These are phyloP conservation scores for Pluteus cervinus DNA, from an alignment of 768 basidiomycete genomes.

Conservation along the genomic window DNA sequence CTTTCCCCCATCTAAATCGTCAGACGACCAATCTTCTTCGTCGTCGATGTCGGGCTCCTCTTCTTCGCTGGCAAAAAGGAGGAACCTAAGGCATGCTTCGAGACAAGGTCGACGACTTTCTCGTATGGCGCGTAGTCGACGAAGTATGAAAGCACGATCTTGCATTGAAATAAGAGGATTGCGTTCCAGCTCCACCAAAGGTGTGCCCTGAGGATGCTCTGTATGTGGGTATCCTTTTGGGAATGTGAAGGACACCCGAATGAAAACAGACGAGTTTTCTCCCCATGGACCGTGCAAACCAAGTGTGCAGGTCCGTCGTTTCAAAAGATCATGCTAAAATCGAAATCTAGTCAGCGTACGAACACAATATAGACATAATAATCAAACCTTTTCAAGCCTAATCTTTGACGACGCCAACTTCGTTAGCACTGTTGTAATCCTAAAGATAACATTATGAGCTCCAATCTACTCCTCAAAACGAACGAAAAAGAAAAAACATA, in stretches of 20 bases:
- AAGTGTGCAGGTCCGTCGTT: conserved; percentile 5
- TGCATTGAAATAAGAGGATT: conserved; percentile 75
- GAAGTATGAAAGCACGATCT: conserved; percentile 72
- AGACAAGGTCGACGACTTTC: conserved; percentile 77
- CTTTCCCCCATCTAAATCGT: conserved; percentile 14
- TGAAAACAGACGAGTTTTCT: conserved; percentile 35
- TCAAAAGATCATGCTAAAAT: conserved; percentile 7
- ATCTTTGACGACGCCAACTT: conserved; percentile 64
- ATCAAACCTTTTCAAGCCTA: conserved; percentile 77
- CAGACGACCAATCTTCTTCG: conserved; percentile 63
- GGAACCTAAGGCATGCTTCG: conserved; percentile 75
- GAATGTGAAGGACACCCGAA: conserved; percentile 1
- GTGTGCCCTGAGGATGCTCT: conserved; percentile 55
- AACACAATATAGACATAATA: conserved; percentile 1
- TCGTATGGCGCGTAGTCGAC: conserved; percentile 66
- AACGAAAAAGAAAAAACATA: conserved; percentile 24
- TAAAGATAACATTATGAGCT: conserved; percentile 18
- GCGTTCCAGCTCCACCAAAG: conserved; percentile 77
- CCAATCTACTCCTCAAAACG: background rate
- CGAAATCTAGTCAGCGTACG: conserved; percentile 3
- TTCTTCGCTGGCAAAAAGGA: conserved; percentile 66
- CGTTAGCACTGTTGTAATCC: conserved; percentile 68
- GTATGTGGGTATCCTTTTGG: conserved; percentile 58
- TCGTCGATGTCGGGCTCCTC: conserved; percentile 46
- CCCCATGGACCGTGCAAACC: conserved; percentile 8